A percentile compares a stretch with the other conserved stretches of the same genome.
phyloP scores from a whole-genome alignment of 441 rosid species.

The Syzygium malaccense region DNA sequence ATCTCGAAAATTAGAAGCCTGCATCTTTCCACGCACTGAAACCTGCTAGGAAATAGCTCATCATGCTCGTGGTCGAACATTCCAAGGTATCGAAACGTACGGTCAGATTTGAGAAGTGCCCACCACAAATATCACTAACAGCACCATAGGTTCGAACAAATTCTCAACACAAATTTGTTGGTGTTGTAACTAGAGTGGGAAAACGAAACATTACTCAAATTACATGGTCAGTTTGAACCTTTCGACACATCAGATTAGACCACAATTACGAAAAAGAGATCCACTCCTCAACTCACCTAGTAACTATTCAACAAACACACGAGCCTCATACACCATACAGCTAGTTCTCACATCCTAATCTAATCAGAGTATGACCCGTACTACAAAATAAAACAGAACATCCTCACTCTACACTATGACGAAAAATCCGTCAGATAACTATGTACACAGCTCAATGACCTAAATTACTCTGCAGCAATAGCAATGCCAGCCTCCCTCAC shows the following conservation, averaged over 20 bases:
- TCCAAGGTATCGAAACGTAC: background rate
- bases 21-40: background rate
- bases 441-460: background rate
- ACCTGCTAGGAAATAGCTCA: background rate
- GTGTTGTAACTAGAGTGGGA: background rate
- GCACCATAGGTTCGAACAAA: background rate
- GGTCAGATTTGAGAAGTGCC: background rate
- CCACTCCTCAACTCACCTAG: background rate
- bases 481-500: conserved; percentile 54
- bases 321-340: background rate
- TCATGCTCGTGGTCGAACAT: background rate
- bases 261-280: background rate
- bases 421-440: background rate
- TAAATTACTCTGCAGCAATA: conserved; percentile 6
- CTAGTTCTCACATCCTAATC: background rate
- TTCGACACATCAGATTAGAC: background rate
- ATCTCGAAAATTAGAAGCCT: background rate
- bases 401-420: background rate
- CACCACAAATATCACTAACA: background rate
- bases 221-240: background rate
- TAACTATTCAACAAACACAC: background rate
- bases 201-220: background rate
- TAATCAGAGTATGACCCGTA: background rate
- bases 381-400: background rate
- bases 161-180: background rate